phyloP scores from a whole-genome alignment of 2,329 filamentous ascomycete species.

The Ampelomyces quisqualis region DNA sequence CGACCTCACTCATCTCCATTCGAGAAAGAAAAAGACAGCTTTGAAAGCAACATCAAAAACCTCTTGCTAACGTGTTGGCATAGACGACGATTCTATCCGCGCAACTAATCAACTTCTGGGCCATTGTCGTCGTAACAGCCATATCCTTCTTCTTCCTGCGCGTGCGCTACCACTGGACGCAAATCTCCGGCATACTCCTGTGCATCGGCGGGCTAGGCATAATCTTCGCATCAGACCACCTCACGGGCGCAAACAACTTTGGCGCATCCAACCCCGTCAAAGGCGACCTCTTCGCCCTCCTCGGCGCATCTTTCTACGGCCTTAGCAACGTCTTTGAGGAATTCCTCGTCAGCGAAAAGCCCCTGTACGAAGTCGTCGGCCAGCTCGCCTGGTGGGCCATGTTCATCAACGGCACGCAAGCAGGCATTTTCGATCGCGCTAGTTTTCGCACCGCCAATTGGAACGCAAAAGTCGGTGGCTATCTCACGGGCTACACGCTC shows the following conservation, averaged over 20 bases:
- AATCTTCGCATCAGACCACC: slow-evolving; percentile 82
- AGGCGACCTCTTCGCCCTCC: slow-evolving; percentile 87
- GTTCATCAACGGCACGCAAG: slow-evolving; percentile 87
- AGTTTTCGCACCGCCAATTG: slow-evolving; percentile 59
- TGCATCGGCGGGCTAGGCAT: slow-evolving; percentile 90
- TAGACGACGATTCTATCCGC: slow-evolving; percentile 88
- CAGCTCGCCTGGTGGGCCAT: slow-evolving; percentile 87
- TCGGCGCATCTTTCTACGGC: slow-evolving; percentile 89
- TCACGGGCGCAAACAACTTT: slow-evolving; percentile 73
- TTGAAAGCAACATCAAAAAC: not conserved
- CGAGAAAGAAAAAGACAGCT: not conserved
- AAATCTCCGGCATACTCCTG: slow-evolving; percentile 83
- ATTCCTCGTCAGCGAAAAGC: slow-evolving; percentile 83
- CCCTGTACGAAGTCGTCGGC: slow-evolving; percentile 89
- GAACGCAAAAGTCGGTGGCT: slow-evolving; percentile 65
- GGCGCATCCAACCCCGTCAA: slow-evolving; percentile 72
- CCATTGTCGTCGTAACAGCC: slow-evolving; percentile 86
- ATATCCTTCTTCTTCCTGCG: slow-evolving; percentile 79
- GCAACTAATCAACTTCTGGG: slow-evolving; percentile 98
- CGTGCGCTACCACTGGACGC: slow-evolving; percentile 86
- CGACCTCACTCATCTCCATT: no score
- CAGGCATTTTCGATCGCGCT: slow-evolving; percentile 83
- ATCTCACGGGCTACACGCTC: slow-evolving; percentile 86
- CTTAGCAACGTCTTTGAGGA: slow-evolving; percentile 90
- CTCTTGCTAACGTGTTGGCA: not conserved